phyloP scores from a whole-genome alignment of 345 rosid genomes.

The Arabis alpina region DNA sequence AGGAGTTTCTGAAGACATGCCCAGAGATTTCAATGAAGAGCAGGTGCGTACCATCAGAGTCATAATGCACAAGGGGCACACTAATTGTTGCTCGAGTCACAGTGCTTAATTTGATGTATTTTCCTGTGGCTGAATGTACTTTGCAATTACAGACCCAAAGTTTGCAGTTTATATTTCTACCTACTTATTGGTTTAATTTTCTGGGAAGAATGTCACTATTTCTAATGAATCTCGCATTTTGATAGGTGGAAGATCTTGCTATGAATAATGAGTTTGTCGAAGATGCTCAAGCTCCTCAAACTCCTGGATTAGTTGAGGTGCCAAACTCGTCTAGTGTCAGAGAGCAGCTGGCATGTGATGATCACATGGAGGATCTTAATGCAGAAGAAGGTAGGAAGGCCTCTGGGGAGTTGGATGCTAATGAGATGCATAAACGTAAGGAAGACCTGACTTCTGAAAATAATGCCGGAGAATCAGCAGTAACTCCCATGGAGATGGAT shows the following conservation, averaged over 20 bases:
- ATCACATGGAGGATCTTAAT: constrained; percentile 64
- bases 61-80: constrained; percentile 22
- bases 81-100: constrained; percentile 8
- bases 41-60: constrained; percentile 52
- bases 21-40: constrained; percentile 51
- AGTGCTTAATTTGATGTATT: constrained; percentile 20
- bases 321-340: constrained; percentile 67
- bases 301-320: constrained; percentile 87
- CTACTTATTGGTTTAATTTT: constrained; percentile 14
- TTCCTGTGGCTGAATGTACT: neutral
- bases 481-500: constrained; percentile 41
- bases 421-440: constrained; percentile 35
- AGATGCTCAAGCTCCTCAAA: constrained; percentile 87
- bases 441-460: constrained; percentile 41
- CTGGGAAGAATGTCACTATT: constrained; percentile 1
- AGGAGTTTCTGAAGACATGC: constrained; percentile 50
- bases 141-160: neutral
- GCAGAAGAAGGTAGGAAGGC: constrained; percentile 45
- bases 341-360: constrained; percentile 66
- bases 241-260: constrained; percentile 56
- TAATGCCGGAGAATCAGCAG: constrained; percentile 43
- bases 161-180: constrained; percentile 12
- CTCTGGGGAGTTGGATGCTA: constrained; percentile 43
- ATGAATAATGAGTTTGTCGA: constrained; percentile 57
- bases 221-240: constrained; percentile 32